Evolutionary conservation across 352 stramenopile species (phyloP).

Genomic region (Phytopythium aichiense): DNA sequence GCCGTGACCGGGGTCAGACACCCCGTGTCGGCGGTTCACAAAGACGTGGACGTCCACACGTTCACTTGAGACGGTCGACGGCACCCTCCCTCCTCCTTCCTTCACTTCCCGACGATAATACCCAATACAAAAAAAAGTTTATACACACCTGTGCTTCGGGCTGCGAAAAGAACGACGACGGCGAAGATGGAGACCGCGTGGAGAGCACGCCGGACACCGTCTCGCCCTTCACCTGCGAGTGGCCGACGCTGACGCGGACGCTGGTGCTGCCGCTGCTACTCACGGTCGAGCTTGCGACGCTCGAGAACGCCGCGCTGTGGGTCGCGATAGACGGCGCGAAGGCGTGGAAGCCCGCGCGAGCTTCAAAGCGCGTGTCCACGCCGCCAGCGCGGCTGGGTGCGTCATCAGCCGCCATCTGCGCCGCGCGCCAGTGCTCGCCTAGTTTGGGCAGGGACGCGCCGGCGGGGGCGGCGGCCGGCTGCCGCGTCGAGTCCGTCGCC

Average conservation of each 20-base stretch:
- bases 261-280: neutral
- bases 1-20: neutral
- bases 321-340: constrained; percentile 11
- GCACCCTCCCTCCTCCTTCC: neutral
- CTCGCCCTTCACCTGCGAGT: neutral
- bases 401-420: neutral
- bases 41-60: constrained; percentile 5
- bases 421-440: constrained; percentile 4
- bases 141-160: constrained; percentile 13
- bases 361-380: constrained; percentile 8
- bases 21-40: neutral
- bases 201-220: neutral
- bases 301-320: neutral
- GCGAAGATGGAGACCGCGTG: constrained; percentile 36
- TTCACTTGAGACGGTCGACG: neutral
- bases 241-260: neutral
- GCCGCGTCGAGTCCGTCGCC: constrained; percentile 2
- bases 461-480: neutral
- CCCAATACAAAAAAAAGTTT: neutral
- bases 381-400: neutral
- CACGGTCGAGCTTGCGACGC: constrained; percentile 6
- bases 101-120: neutral
- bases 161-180: constrained; percentile 38
- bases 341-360: constrained; percentile 11
- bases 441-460: constrained; percentile 21